Evolutionary conservation across 2,329 filamentous ascomycete species (phyloP).

Genomic region (Clonostachys byssicola): DNA sequence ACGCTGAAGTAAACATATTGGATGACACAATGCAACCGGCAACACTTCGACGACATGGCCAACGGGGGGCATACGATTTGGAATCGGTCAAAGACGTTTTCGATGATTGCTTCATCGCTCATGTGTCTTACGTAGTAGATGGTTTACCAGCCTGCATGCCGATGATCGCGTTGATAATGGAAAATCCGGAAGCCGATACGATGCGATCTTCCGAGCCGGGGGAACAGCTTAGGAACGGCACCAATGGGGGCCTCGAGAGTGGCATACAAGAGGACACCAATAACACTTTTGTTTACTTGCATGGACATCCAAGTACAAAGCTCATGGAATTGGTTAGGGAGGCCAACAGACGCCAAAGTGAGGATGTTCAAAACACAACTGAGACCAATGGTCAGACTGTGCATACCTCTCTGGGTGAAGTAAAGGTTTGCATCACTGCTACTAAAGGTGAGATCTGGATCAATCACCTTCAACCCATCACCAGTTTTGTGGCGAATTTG

Average conservation of each 20-base stretch:
- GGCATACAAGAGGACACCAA: not conserved
- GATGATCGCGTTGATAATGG: conserved; percentile 5
- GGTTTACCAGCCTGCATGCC: not conserved
- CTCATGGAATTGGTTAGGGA: not conserved
- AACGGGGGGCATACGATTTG: not conserved
- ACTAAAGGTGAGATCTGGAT: not conserved
- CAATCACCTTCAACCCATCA: not conserved
- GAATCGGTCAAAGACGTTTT: not conserved
- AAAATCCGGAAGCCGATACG: conserved; percentile 13
- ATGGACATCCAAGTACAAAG: not conserved
- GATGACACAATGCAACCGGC: not conserved
- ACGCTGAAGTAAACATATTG: not conserved
- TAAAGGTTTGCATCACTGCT: not conserved
- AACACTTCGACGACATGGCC: not conserved
- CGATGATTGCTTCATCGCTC: not conserved
- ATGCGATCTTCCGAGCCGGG: no score
- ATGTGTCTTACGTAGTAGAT: not conserved
- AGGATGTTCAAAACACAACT: not conserved
- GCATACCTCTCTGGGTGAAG: not conserved
- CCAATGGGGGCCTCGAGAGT: no score
- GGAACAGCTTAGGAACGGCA: no score
- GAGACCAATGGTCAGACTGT: no score
- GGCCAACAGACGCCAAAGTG: not conserved
- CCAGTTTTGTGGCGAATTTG: not conserved
- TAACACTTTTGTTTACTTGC: not conserved